Percentiles rank a stretch among this genome's conserved stretches.
Conservation (phyloP, 2,329 filamentous ascomycete species). For the Penicillium sclerotiorum region DNA sequence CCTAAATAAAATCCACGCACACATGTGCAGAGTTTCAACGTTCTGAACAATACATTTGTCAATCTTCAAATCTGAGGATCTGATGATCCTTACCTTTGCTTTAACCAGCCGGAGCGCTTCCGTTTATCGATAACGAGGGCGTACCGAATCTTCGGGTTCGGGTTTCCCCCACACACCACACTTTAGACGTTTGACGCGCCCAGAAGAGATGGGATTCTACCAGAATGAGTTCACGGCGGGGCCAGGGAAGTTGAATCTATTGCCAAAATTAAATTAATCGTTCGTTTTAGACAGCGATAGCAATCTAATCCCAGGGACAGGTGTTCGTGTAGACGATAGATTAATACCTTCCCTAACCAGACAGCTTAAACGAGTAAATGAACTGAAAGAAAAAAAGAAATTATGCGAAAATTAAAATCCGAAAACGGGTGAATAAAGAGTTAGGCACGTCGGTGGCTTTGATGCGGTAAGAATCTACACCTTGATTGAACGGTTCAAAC, state of each 20-base stretch:
- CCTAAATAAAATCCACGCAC: too few relatives aligned
- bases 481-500: not conserved
- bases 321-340: too few relatives aligned
- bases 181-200: not conserved
- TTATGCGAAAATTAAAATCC: not conserved
- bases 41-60: not conserved
- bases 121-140: constrained; percentile 18
- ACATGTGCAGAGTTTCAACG: too few relatives aligned
- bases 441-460: not conserved
- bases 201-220: too few relatives aligned
- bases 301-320: too few relatives aligned
- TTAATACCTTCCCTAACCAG: too few relatives aligned
- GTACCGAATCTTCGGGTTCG: constrained; percentile 16
- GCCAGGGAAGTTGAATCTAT: too few relatives aligned
- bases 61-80: not conserved
- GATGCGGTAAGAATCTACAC: not conserved
- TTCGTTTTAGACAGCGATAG: not conserved
- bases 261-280: not conserved
- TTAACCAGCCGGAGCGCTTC: constrained; percentile 23
- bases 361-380: too few relatives aligned
- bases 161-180: constrained; percentile 14
- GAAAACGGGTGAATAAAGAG: not conserved
- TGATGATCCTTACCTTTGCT: not conserved
- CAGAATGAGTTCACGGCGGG: too few relatives aligned
- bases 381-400: not conserved